A percentile compares a stretch with the other conserved stretches of the same genome.
These are phyloP conservation scores for Galerina marginata DNA, from an alignment of 768 basidiomycete species.

Conservation along the genomic window DNA sequence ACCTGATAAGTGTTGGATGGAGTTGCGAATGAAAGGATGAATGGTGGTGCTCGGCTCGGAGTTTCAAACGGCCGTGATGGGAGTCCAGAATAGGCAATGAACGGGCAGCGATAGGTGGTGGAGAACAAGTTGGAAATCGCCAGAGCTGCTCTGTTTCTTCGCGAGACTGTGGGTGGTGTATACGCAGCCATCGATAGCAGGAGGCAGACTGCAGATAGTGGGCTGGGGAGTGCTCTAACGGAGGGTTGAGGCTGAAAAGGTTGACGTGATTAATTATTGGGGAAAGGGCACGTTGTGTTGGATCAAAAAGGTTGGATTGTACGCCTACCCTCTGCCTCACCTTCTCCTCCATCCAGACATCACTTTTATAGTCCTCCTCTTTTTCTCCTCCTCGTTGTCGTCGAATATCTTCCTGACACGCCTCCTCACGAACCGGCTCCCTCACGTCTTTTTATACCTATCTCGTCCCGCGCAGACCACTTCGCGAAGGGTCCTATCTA, in stretches of 20 bases:
- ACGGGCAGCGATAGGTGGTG: not conserved
- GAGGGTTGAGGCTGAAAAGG: not conserved
- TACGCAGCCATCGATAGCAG: constrained; percentile 8
- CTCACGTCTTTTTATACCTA: constrained; percentile 33
- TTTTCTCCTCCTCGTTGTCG: constrained; percentile 29
- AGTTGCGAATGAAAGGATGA: constrained; percentile 5
- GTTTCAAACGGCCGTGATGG: constrained; percentile 28
- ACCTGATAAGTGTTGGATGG: too few relatives aligned
- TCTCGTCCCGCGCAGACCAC: constrained; percentile 18
- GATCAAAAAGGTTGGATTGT: constrained; percentile 65
- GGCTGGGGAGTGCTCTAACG: not conserved
- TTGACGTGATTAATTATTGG: constrained; percentile 7
- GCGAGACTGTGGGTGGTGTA: not conserved
- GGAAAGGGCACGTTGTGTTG: constrained; percentile 72
- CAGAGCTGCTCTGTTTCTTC: not conserved
- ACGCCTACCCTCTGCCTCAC: constrained; percentile 67
- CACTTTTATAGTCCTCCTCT: constrained; percentile 18
- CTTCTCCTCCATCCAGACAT: constrained; percentile 43
- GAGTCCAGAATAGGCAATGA: constrained; percentile 7
- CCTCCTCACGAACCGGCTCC: constrained; percentile 22
- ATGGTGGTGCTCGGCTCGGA: constrained; percentile 29
- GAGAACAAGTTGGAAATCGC: not conserved
- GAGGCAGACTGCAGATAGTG: not conserved
- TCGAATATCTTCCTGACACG: constrained; percentile 26
- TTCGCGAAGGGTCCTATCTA: constrained; percentile 17